Percentiles rank a stretch among this genome's conserved stretches.
Evolutionary conservation across 2,329 filamentous ascomycete genomes (phyloP).

Genomic region (Cadophora sp.): DNA sequence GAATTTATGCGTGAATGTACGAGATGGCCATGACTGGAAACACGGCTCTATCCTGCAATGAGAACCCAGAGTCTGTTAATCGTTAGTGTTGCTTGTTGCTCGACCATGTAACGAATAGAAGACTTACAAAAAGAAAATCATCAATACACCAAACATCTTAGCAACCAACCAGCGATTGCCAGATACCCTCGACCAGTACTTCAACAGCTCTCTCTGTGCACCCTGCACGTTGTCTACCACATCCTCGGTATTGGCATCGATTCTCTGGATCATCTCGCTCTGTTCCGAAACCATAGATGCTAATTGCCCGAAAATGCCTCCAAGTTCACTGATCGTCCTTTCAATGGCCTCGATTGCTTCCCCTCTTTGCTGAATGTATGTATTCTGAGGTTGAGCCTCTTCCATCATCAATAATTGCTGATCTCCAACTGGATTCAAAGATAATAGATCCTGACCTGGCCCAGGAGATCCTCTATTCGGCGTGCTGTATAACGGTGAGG

Average conservation of each 20-base stretch:
- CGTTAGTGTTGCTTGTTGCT: background rate
- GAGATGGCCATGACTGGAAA: background rate
- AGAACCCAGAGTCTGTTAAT: slow-evolving; percentile 41
- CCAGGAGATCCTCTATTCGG: slow-evolving; percentile 71
- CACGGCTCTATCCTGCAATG: slow-evolving; percentile 35
- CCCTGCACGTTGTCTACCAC: slow-evolving; percentile 99
- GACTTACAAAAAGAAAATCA: slow-evolving; percentile 84
- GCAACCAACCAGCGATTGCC: slow-evolving; percentile 96
- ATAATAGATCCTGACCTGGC: slow-evolving; percentile 75
- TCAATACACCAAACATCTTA: slow-evolving; percentile 86
- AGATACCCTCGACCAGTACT: slow-evolving; percentile 94
- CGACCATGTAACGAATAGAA: too few species aligned
- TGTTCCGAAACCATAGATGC: slow-evolving; percentile 98
- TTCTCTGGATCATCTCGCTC: slow-evolving; percentile 95
- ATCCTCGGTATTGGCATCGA: slow-evolving; percentile 96
- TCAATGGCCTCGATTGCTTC: slow-evolving; percentile 98
- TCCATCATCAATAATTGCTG: slow-evolving; percentile 94
- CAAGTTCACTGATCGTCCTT: slow-evolving; percentile 90
- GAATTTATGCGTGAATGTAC: slow-evolving; percentile 16
- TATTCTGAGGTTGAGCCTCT: slow-evolving; percentile 83
- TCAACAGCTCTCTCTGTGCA: slow-evolving; percentile 91
- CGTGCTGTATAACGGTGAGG: slow-evolving; percentile 86
- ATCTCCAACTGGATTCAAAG: slow-evolving; percentile 83
- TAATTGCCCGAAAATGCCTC: slow-evolving; percentile 90
- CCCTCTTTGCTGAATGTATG: slow-evolving; percentile 90